These are phyloP conservation scores for Apophysomyces trapeziformis DNA, from an alignment of 371 early-diverging fungal species.

Conservation along the genomic window DNA sequence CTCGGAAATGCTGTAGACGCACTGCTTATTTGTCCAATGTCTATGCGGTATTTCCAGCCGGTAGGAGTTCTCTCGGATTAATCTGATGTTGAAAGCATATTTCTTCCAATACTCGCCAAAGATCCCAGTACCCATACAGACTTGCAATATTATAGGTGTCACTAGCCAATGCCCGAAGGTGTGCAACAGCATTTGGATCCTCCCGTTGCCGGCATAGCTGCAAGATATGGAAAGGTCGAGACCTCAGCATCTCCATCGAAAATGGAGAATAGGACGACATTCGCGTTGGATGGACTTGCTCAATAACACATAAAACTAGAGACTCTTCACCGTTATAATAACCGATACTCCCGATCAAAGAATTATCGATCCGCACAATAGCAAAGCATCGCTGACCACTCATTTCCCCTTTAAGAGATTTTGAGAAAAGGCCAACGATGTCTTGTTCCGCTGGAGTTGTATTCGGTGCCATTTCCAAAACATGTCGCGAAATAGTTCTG, in stretches of 20 bases:
- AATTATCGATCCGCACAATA: not conserved
- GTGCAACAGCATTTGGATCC: constrained; percentile 17
- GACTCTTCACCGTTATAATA: not conserved
- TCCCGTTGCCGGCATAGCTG: constrained; percentile 35
- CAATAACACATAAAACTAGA: constrained; percentile 10
- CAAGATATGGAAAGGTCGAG: constrained; percentile 33
- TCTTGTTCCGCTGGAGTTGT: constrained; percentile 29
- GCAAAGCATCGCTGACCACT: not conserved
- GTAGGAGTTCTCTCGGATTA: constrained; percentile 26
- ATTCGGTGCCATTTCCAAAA: constrained; percentile 22
- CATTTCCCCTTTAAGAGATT: constrained; percentile 12
- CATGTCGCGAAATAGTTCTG: constrained; percentile 51
- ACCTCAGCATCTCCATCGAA: constrained; percentile 3
- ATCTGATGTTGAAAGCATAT: constrained; percentile 43
- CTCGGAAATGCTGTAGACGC: too few relatives aligned
- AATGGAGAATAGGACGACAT: constrained; percentile 11
- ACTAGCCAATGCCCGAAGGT: constrained; percentile 21
- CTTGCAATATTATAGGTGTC: constrained; percentile 34
- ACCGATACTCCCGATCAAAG: constrained; percentile 1
- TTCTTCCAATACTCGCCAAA: constrained; percentile 46
- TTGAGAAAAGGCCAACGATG: constrained; percentile 19
- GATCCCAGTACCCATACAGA: constrained; percentile 49
- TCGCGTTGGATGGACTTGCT: not conserved
- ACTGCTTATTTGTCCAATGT: too few relatives aligned
- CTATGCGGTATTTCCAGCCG: not conserved